Evolutionary conservation across 2,329 filamentous ascomycete genomes (phyloP), one percentile per base, ranked within the genome.

Genomic region (Dactylellina cionopaga): DNA sequence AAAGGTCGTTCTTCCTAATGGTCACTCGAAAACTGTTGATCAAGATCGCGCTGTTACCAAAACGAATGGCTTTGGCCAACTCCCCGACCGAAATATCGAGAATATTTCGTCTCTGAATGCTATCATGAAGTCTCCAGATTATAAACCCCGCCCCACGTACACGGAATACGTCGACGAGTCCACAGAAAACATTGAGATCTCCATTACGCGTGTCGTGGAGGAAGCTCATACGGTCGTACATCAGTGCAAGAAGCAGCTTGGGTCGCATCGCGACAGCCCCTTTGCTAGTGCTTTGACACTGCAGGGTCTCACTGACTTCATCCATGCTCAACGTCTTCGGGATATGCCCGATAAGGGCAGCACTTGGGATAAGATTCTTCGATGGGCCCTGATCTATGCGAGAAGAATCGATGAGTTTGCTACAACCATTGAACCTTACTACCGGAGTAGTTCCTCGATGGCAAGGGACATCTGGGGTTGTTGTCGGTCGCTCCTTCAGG

Each of bases 311-410:
- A 62, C 58, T 4, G 44, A 62, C 22, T 65, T 65, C 29, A 55
- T 65, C 27, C 39, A 65, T 49, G 60, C 60, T n/a, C 60, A 56
- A 33, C 49, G 60, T 17, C 31, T 65, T 15, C 60, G 49, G n/a
- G 60, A 65, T 49, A 65, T 65, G 60, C 60, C 60, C 4, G 60
- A 47, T 49, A 55, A 65, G 41, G 60, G 60, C 15, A 65, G 49
- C 24, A 47, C 49, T 27, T 65, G 60, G 60, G 60, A 65, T 37
- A 65, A 56, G 31, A 65, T 46, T n/a, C 35, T 65, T 1, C 41
- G 49, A 25, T 65, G 60, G 60, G 60, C 60, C 1, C 49, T 65
- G 19, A 47, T 55, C 5, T 65, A 56, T 41, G 60, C 49, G 3
- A 27, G 41, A 19, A 31, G 49, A 11, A 55, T 65, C 11, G 60